phyloP scores from a whole-genome alignment of 2,329 filamentous ascomycete genomes.

The Xenosphaeropsis pyriputrescens region DNA sequence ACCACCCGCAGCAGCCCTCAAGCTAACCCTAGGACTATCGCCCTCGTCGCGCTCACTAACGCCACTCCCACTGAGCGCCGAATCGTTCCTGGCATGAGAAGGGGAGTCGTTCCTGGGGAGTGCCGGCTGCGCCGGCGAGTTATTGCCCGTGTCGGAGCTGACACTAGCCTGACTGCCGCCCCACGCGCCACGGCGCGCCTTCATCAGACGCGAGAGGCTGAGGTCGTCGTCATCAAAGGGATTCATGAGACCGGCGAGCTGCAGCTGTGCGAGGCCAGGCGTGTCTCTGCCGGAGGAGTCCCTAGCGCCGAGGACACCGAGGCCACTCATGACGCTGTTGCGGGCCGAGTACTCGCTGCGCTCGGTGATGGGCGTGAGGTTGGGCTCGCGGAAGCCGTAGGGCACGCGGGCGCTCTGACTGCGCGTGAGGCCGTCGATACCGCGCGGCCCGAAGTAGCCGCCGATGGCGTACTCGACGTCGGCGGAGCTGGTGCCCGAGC shows the following conservation, averaged over 20 bases:
- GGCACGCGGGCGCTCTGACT: conserved; percentile 54
- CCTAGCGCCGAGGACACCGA: conserved; percentile 32
- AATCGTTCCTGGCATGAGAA: conserved; percentile 18
- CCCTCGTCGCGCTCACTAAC: conserved; percentile 8
- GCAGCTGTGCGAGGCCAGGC: conserved; percentile 65
- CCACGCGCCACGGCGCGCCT: conserved; percentile 62
- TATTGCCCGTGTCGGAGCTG: conserved; percentile 28
- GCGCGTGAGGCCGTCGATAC: conserved; percentile 41
- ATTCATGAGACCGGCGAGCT: conserved; percentile 50
- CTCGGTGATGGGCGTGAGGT: conserved; percentile 91
- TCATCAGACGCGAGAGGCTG: conserved; percentile 54
- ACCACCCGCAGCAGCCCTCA: background rate
- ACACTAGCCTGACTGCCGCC: conserved; percentile 68
- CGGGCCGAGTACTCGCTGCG: conserved; percentile 91
- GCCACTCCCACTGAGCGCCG: conserved; percentile 11
- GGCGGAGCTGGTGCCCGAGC: conserved; percentile 13
- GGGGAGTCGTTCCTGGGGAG: too few relatives aligned
- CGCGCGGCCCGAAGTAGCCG: conserved; percentile 75
- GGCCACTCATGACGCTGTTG: conserved; percentile 69
- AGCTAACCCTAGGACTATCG: conserved; percentile 9
- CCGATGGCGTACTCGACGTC: conserved; percentile 48
- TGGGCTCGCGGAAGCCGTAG: conserved; percentile 63
- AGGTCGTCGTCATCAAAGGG: conserved; percentile 43
- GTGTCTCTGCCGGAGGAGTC: conserved; percentile 21
- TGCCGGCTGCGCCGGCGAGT: background rate